Evolutionary conservation across 805 yeast genomes (phyloP).

Genomic region (Hemisphaericaspora nanyangensis): DNA sequence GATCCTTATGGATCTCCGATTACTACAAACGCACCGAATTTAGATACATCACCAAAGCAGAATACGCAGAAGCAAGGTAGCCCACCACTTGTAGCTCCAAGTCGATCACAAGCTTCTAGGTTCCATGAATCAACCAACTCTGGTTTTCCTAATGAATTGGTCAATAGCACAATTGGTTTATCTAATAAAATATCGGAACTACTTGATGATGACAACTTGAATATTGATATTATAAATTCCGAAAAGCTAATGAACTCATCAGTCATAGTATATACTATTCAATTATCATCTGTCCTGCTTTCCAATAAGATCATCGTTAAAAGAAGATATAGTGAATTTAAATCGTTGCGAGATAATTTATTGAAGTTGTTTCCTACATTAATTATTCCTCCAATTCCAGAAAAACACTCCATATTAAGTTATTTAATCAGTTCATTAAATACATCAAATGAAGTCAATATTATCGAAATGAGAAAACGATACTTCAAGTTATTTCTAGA

Average conservation of each 20-base stretch:
- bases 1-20: conserved; percentile 20
- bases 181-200: conserved; percentile 28
- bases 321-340: conserved; percentile 42
- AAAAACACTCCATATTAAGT: conserved; percentile 44
- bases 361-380: conserved; percentile 36
- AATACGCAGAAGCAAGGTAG: not conserved
- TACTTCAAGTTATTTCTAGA: conserved; percentile 42
- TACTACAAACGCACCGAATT: not conserved
- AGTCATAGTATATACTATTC: conserved; percentile 36
- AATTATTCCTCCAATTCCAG: conserved; percentile 43
- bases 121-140: not conserved
- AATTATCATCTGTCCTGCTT: conserved; percentile 13
- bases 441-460: conserved; percentile 28
- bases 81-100: not conserved
- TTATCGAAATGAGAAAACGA: conserved; percentile 48
- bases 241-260: conserved; percentile 33
- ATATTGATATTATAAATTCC: conserved; percentile 29
- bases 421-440: conserved; percentile 39
- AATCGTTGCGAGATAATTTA: conserved; percentile 37
- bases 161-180: conserved; percentile 26
- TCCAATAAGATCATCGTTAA: conserved; percentile 29
- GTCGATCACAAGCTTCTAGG: not conserved
- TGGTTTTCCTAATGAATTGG: conserved; percentile 17
- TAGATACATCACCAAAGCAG: not conserved
- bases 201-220: conserved; percentile 23